phyloP scores from a whole-genome alignment of 805 yeast species.

The Tetrapisispora pingtungensis region DNA sequence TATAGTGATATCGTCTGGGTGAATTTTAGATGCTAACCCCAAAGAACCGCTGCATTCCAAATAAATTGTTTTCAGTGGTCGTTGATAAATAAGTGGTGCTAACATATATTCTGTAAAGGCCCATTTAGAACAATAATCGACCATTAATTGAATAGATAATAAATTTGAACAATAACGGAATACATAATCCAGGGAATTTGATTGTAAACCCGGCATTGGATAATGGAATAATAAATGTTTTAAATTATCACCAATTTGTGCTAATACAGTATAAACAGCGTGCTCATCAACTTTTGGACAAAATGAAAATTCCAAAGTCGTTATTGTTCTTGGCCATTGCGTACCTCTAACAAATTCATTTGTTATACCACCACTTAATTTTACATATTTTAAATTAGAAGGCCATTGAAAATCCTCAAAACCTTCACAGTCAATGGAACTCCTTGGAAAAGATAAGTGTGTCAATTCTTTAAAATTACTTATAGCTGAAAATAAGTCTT shows the following conservation, averaged over 20 bases:
- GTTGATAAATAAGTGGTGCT: slow-evolving; percentile 19
- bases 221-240: slow-evolving; percentile 58
- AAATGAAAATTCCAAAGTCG: slow-evolving; percentile 68
- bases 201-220: slow-evolving; percentile 77
- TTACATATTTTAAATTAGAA: slow-evolving; percentile 53
- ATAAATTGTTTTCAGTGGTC: slow-evolving; percentile 45
- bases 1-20: slow-evolving; percentile 80
- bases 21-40: slow-evolving; percentile 73
- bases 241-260: slow-evolving; percentile 56
- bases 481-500: slow-evolving; percentile 70
- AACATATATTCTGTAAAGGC: slow-evolving; percentile 40
- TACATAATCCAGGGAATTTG: slow-evolving; percentile 60
- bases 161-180: slow-evolving; percentile 72
- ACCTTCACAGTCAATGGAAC: slow-evolving; percentile 64
- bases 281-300: slow-evolving; percentile 69
- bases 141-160: slow-evolving; percentile 51
- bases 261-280: slow-evolving; percentile 52
- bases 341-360: slow-evolving; percentile 65
- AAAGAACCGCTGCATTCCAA: slow-evolving; percentile 79
- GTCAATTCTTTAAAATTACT: slow-evolving; percentile 51
- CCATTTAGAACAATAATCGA: slow-evolving; percentile 59
- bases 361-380: slow-evolving; percentile 83
- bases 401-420: slow-evolving; percentile 58
- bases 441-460: slow-evolving; percentile 77
- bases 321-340: slow-evolving; percentile 62